phyloP scores from a whole-genome alignment of 768 basidiomycete species.

The Auriculariales sp. region DNA sequence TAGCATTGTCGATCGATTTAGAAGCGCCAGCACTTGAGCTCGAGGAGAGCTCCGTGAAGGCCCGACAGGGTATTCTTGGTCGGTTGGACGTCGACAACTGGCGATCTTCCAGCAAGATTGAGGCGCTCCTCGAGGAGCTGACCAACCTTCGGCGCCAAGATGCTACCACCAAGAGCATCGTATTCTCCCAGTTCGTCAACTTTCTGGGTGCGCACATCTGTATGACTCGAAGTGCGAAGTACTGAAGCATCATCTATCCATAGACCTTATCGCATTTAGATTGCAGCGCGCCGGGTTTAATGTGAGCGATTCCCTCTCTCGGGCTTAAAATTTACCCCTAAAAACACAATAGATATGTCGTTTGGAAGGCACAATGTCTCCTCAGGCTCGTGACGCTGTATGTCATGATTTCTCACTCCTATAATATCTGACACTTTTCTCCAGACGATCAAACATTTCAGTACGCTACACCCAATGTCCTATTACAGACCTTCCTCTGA shows the following conservation, averaged over 20 bases:
- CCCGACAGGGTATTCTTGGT: constrained; percentile 85
- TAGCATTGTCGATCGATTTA: constrained; percentile 87
- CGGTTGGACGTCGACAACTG: constrained; percentile 78
- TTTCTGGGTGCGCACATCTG: constrained; percentile 29
- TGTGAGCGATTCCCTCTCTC: constrained; percentile 27
- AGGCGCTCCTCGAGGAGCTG: constrained; percentile 89
- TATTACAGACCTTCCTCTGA: constrained; percentile 2
- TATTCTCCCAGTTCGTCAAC: constrained; percentile 92
- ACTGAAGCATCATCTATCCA: constrained; percentile 7
- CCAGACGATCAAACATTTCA: constrained; percentile 79
- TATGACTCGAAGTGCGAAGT: not conserved
- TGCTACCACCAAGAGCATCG: constrained; percentile 87
- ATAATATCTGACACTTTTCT: not conserved
- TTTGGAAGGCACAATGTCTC: constrained; percentile 93
- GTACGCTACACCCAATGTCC: constrained; percentile 27
- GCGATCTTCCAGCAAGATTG: constrained; percentile 95
- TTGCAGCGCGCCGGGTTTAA: constrained; percentile 85
- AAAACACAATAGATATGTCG: constrained; percentile 57
- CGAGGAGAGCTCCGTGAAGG: constrained; percentile 33
- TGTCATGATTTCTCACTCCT: not conserved
- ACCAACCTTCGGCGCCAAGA: constrained; percentile 71
- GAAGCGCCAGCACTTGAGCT: constrained; percentile 85
- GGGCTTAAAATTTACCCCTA: constrained; percentile 1
- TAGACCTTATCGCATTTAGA: constrained; percentile 82
- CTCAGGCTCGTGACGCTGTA: constrained; percentile 74